phyloP scores from a whole-genome alignment of 2,329 filamentous ascomycete species.

The Fusarium albosuccineum region DNA sequence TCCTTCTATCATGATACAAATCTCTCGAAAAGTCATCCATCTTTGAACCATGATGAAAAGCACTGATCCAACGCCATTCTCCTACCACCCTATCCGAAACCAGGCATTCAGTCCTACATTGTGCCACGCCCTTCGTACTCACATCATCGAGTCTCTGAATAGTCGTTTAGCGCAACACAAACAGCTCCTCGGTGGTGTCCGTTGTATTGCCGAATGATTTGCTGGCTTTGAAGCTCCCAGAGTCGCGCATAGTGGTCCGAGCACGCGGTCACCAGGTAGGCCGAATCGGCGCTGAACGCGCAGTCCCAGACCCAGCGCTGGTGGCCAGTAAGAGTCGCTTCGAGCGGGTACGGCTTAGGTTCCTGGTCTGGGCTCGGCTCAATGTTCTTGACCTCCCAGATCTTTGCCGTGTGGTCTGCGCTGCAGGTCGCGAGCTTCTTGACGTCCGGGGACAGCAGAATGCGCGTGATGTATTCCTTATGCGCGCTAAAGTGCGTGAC shows the following conservation, averaged over 20 bases:
- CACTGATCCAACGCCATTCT: slow-evolving; percentile 43
- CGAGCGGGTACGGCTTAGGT: slow-evolving; percentile 77
- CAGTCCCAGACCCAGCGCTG: slow-evolving; percentile 99
- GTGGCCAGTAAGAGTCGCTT: slow-evolving; percentile 89
- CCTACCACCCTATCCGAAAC: slow-evolving; percentile 15
- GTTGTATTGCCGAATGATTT: slow-evolving; percentile 94
- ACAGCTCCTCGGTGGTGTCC: slow-evolving; percentile 93
- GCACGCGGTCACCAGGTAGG: slow-evolving; percentile 92
- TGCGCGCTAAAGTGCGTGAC: slow-evolving; percentile 92
- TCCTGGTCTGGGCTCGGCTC: slow-evolving; percentile 60
- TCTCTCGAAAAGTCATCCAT: slow-evolving; percentile 11
- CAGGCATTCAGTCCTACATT: slow-evolving; percentile 23
- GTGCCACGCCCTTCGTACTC: slow-evolving; percentile 15
- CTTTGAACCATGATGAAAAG: slow-evolving; percentile 28
- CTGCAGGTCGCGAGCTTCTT: slow-evolving; percentile 95
- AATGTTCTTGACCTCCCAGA: slow-evolving; percentile 90
- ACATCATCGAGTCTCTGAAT: slow-evolving; percentile 68
- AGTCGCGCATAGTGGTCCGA: slow-evolving; percentile 93
- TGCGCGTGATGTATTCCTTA: slow-evolving; percentile 91
- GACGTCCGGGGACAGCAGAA: slow-evolving; percentile 92
- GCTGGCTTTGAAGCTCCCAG: slow-evolving; percentile 89
- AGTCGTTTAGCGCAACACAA: slow-evolving; percentile 93
- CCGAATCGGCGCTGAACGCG: slow-evolving; percentile 92
- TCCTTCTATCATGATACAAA: slow-evolving; percentile 20
- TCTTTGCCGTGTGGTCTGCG: slow-evolving; percentile 93